A percentile compares a stretch with the other conserved stretches of the same genome.
Conservation (phyloP, 768 basidiomycete genomes). For the Fibroporia radiculosa region DNA sequence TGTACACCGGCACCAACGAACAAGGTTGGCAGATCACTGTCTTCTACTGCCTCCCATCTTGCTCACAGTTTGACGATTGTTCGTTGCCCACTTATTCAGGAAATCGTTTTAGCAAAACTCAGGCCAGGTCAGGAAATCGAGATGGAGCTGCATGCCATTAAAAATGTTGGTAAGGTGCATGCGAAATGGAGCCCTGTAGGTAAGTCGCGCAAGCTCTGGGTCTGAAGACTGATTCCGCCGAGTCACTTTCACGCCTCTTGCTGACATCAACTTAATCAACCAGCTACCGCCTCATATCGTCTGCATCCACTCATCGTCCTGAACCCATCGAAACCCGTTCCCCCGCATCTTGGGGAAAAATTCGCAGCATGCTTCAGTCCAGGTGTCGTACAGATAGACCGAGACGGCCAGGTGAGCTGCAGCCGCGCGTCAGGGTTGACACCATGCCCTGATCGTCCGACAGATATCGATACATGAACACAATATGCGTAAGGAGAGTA, state of each 20-base stretch:
- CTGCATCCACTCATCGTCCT: constrained; percentile 77
- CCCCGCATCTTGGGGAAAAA: constrained; percentile 66
- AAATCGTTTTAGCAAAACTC: constrained; percentile 88
- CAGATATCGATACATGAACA: constrained; percentile 52
- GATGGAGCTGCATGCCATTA: constrained; percentile 84
- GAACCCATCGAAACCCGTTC: constrained; percentile 66
- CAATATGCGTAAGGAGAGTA: constrained; percentile 74
- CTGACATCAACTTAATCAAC: too few species aligned
- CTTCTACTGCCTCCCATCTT: background rate
- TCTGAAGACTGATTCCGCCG: background rate
- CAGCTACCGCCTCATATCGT: constrained; percentile 96
- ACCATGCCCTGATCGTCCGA: background rate
- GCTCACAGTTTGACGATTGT: background rate
- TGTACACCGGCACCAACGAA: constrained; percentile 56
- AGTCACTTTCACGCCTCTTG: background rate
- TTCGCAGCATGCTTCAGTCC: constrained; percentile 86
- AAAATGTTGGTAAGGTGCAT: constrained; percentile 90
- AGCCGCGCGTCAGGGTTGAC: too few species aligned
- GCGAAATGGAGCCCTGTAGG: constrained; percentile 97
- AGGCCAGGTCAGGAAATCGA: constrained; percentile 86
- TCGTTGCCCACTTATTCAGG: constrained; percentile 16
- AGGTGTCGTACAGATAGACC: constrained; percentile 64
- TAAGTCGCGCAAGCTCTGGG: constrained; percentile 25
- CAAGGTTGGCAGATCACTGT: constrained; percentile 18
- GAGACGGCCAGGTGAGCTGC: constrained; percentile 34